Conservation (phyloP, 1,284 basidiomycete genomes). For the Microbotryum saponariae region DNA sequence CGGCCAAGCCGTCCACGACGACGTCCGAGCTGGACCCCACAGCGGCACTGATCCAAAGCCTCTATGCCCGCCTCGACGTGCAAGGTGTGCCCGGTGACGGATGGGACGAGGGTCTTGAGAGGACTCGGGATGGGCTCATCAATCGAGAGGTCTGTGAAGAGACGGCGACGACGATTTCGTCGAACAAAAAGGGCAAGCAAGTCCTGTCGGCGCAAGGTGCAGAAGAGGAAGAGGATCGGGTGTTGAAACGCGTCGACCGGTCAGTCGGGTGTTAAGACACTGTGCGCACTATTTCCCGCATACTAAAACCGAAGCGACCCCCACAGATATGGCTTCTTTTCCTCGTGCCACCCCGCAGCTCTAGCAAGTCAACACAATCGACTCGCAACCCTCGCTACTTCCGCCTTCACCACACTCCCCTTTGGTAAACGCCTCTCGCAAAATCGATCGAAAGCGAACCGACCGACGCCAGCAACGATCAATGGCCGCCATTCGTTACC, state of each 20-base stretch:
- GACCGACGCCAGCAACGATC: not conserved
- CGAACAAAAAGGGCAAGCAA: conserved; percentile 8
- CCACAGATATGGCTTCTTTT: conserved; percentile 35
- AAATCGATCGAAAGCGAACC: not conserved
- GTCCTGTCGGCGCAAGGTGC: not conserved
- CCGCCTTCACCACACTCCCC: conserved; percentile 21
- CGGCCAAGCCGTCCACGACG: too few species aligned
- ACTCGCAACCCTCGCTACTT: conserved; percentile 20
- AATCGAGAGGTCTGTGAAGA: conserved; percentile 42
- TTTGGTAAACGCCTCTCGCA: conserved; percentile 1
- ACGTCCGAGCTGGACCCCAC: conserved; percentile 16
- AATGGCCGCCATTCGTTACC: not conserved
- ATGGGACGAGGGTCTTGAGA: conserved; percentile 80
- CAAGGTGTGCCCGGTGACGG: conserved; percentile 85
- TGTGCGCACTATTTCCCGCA: not conserved
- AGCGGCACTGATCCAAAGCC: conserved; percentile 21
- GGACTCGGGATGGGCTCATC: conserved; percentile 62
- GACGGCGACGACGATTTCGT: not conserved
- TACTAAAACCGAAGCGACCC: not conserved
- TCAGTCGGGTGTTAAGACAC: not conserved
- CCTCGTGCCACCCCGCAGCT: conserved; percentile 30
- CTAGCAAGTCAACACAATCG: conserved; percentile 28
- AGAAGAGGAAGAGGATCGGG: conserved; percentile 19
- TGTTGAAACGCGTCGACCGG: conserved; percentile 28
- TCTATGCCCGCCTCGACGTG: conserved; percentile 67